Percentiles rank a stretch among this genome's conserved stretches.
phyloP scores from a whole-genome alignment of 2,329 filamentous ascomycete species.

The Sporothrix mexicana region DNA sequence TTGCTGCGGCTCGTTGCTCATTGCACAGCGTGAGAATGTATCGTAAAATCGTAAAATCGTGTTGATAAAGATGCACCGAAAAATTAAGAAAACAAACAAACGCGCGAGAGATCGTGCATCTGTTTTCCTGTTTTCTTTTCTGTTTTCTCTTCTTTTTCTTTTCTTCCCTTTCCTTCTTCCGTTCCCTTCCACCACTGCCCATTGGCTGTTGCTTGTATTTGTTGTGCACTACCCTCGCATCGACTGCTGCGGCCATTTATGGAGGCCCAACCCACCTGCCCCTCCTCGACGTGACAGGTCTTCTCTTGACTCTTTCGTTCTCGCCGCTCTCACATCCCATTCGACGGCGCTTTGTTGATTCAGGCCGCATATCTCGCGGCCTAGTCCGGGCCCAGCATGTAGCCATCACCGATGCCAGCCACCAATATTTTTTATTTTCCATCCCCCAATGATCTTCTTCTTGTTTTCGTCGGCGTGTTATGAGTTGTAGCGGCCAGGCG shows the following conservation, averaged over 20 bases:
- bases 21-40: not conserved
- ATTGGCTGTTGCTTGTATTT: constrained; percentile 6
- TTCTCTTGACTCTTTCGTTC: not conserved
- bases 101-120: constrained; percentile 4
- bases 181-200: not conserved
- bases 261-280: constrained; percentile 6
- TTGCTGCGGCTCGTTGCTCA: not conserved
- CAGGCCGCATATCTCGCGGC: constrained; percentile 24
- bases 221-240: not conserved
- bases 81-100: not conserved
- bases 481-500: not conserved
- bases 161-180: no score
- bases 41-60: not conserved
- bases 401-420: constrained; percentile 22
- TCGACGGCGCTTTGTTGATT: not conserved
- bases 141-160: not conserved
- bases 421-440: not conserved
- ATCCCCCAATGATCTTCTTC: not conserved
- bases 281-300: not conserved
- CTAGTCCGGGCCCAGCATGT: not conserved
- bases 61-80: not conserved
- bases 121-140: not conserved
- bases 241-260: constrained; percentile 17
- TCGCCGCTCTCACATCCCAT: not conserved
- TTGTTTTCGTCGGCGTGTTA: not conserved